phyloP scores from a whole-genome alignment of 2,329 filamentous ascomycete species.

The Paecilomyces dactylethromorphus region DNA sequence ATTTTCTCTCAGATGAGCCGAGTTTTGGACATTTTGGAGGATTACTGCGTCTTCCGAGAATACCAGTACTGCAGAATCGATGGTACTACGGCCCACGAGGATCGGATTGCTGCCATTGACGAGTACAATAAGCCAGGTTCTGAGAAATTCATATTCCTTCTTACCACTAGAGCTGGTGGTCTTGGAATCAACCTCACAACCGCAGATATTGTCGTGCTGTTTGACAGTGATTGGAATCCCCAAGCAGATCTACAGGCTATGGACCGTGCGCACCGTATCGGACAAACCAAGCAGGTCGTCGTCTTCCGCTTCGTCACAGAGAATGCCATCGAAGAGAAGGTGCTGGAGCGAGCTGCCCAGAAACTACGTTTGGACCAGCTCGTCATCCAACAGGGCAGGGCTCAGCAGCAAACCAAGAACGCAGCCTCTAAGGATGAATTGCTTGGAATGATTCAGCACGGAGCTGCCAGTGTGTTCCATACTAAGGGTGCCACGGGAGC shows the following conservation, averaged over 20 bases:
- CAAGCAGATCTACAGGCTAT: slow-evolving; percentile 98
- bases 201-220: slow-evolving; percentile 92
- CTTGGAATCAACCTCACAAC: slow-evolving; percentile 93
- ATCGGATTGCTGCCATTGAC: slow-evolving; percentile 94
- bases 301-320: slow-evolving; percentile 97
- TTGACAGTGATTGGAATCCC: slow-evolving; percentile 98
- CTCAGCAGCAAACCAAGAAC: slow-evolving; percentile 82
- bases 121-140: slow-evolving; percentile 96
- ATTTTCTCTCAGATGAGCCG: slow-evolving; percentile 99
- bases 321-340: slow-evolving; percentile 97
- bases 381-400: slow-evolving; percentile 94
- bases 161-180: slow-evolving; percentile 92
- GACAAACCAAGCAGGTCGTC: slow-evolving; percentile 94
- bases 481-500: slow-evolving; percentile 59
- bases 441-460: slow-evolving; percentile 96
- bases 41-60: slow-evolving; percentile 93
- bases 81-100: slow-evolving; percentile 91
- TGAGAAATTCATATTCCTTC: slow-evolving; percentile 92
- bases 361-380: slow-evolving; percentile 94
- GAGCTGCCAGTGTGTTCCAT: slow-evolving; percentile 89
- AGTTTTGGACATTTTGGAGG: slow-evolving; percentile 91
- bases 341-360: slow-evolving; percentile 90
- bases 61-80: slow-evolving; percentile 98
- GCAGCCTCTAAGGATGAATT: slow-evolving; percentile 95
- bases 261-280: slow-evolving; percentile 97